Percentiles rank a stretch among this genome's conserved stretches.
Evolutionary conservation across 495 filamentous ascomycete species (phyloP).

Genomic region (Tuber brumale): DNA sequence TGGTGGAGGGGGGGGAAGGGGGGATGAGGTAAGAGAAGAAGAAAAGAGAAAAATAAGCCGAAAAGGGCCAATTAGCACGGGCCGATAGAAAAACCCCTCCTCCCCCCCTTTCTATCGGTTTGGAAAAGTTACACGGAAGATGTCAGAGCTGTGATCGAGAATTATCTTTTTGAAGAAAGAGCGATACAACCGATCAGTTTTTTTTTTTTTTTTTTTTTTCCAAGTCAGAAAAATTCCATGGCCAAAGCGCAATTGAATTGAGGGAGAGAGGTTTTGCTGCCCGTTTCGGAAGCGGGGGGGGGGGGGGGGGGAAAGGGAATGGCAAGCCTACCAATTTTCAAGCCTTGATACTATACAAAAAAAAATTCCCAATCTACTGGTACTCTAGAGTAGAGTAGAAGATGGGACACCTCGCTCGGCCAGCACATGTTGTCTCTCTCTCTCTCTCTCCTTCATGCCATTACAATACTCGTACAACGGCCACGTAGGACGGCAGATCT

Average conservation of each 20-base stretch:
- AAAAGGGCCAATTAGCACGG: background rate
- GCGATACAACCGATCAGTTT: background rate
- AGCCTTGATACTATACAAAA: too few relatives aligned
- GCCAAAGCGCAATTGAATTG: background rate
- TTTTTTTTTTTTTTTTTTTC: too few relatives aligned
- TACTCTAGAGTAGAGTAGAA: too few relatives aligned
- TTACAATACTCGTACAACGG: background rate
- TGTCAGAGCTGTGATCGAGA: background rate
- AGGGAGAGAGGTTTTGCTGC: background rate
- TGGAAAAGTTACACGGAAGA: too few relatives aligned
- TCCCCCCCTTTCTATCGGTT: background rate
- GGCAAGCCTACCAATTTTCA: too few relatives aligned
- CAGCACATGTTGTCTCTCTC: constrained; percentile 2
- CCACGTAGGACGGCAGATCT: background rate
- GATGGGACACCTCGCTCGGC: background rate
- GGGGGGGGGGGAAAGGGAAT: background rate
- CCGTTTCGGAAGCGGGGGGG: background rate
- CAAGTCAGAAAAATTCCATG: background rate
- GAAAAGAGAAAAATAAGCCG: background rate
- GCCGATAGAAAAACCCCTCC: too few relatives aligned
- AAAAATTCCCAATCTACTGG: too few relatives aligned
- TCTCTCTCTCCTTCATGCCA: background rate
- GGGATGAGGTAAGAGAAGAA: too few relatives aligned
- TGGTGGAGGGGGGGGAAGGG: background rate
- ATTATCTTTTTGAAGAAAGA: background rate